A percentile compares a stretch with the other conserved stretches of the same genome.
Evolutionary conservation across 345 rosid species (phyloP).

Genomic region (Euphorbia peplus): DNA sequence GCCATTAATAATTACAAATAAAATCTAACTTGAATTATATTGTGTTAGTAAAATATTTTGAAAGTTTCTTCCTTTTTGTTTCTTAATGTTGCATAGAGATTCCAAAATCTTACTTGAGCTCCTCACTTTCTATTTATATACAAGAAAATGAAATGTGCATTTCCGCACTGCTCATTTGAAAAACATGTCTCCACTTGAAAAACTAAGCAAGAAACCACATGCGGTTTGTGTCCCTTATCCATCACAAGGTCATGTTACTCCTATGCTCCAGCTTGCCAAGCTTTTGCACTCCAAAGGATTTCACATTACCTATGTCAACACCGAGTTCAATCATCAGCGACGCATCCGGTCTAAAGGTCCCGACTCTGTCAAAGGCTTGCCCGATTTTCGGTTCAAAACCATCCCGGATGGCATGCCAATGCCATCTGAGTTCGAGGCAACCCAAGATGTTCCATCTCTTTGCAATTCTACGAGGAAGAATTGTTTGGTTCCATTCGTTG

Average conservation of each 20-base stretch:
- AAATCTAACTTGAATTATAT: no score
- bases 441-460: conserved; percentile 6
- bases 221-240: conserved; percentile 40
- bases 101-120: no score
- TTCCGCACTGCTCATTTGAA: no score
- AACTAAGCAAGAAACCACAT: conserved; percentile 15
- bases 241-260: conserved; percentile 41
- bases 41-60: no score
- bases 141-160: no score
- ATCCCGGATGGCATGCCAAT: conserved; percentile 34
- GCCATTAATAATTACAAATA: no score
- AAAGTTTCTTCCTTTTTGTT: no score
- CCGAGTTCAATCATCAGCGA: conserved; percentile 29
- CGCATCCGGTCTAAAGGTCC: conserved; percentile 21
- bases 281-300: conserved; percentile 39
- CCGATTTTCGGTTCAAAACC: conserved; percentile 25
- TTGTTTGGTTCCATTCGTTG: conserved; percentile 13
- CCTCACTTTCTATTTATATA: no score
- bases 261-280: conserved; percentile 39
- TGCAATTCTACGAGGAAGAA: conserved; percentile 14
- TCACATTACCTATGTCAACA: conserved; percentile 39
- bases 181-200: background rate
- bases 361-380: conserved; percentile 2
- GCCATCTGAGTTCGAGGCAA: conserved; percentile 19
- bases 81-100: no score